A percentile compares a stretch with the other conserved stretches of the same genome.
Conservation (phyloP, 2,329 filamentous ascomycete species). For the Penicillium brasilianum region DNA sequence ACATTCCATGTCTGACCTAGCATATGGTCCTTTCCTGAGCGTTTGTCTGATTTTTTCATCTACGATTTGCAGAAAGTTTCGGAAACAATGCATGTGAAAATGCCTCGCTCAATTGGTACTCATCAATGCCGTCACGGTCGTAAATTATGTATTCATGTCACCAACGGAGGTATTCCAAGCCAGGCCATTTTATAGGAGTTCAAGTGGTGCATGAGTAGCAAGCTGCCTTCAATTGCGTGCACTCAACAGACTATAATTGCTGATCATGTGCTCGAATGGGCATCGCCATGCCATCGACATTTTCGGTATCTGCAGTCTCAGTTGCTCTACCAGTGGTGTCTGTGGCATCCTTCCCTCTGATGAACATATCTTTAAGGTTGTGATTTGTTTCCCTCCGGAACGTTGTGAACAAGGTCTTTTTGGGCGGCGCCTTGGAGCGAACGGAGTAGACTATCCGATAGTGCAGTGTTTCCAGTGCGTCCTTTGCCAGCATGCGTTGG, state of each 20-base stretch:
- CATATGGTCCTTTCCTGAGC: slow-evolving; percentile 29
- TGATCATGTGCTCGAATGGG: slow-evolving; percentile 13
- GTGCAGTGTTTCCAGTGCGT: slow-evolving; percentile 73
- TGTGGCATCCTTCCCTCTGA: not conserved
- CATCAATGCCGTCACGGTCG: slow-evolving; percentile 21
- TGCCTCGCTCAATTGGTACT: slow-evolving; percentile 15
- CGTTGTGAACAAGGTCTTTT: slow-evolving; percentile 50
- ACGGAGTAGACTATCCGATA: slow-evolving; percentile 74
- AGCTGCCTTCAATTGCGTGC: not conserved
- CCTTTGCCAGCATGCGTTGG: slow-evolving; percentile 76
- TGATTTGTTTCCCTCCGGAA: slow-evolving; percentile 19
- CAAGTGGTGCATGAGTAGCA: too few relatives aligned
- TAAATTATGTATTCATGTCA: slow-evolving; percentile 11
- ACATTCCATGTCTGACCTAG: slow-evolving; percentile 25
- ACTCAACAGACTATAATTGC: not conserved
- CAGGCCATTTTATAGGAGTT: too few relatives aligned
- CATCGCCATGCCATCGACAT: slow-evolving; percentile 4
- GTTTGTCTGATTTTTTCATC: slow-evolving; percentile 20
- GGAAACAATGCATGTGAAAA: slow-evolving; percentile 20
- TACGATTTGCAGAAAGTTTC: slow-evolving; percentile 18
- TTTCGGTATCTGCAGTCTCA: not conserved
- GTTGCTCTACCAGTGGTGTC: not conserved
- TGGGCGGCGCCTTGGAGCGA: slow-evolving; percentile 65
- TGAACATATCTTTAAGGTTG: slow-evolving; percentile 23
- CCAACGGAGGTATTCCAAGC: not conserved